Base-by-base conservation (phyloP, 2,329 filamentous ascomycete genomes). In the Chrysoporthe puriensis region DNA sequence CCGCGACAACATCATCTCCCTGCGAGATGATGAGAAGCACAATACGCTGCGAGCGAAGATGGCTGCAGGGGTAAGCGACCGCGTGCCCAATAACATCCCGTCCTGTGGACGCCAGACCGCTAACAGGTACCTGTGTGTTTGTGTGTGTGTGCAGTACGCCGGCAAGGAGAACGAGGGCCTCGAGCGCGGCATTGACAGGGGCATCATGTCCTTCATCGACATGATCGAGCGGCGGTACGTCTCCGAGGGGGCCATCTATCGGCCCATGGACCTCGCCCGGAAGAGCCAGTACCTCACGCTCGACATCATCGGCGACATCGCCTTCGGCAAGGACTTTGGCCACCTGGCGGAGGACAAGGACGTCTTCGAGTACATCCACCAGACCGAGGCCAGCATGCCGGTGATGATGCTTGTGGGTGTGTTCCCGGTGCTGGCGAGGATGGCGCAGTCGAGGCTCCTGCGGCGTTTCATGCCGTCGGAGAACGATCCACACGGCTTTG, bases 271-370 rank as follows among this genome's bases (percentile, higher is more conserved):
- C 70, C 72, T 88, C 58, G 82, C 82, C 5, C 76, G 77, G 43
- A 83, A 84, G 64, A 79, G 82, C 2, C 83, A 85, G 65, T 86
- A 80, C 75, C 81, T 87, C 58, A 86, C 85, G 0, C 76, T 87
- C 3, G 85, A 88, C 70, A 82, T 87, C 50, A 85, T 88, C 69
- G 83, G 80, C 34, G 78, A 80, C 3, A 73, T 88, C 14, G 83
- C 82, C 0, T 83, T 87, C 40, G 85, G 85, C 54, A 73, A 79
- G 59, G 74, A 79, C 4, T 83, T 86, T 62, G 82, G 83, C 11
- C 84, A 82, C 70, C 73, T 85, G 4, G 77, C 79, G 7, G 69
- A 76, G 18, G 81, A 86, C 73, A 72, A 75, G 6, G 84, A 86
- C 69, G 73, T 66, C 16, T 63, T 69, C 61, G 36, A 60, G 21